Percentiles rank a stretch among this genome's conserved stretches.
phyloP scores from a whole-genome alignment of 1,284 basidiomycete genomes.

The Abortiporus biennis region DNA sequence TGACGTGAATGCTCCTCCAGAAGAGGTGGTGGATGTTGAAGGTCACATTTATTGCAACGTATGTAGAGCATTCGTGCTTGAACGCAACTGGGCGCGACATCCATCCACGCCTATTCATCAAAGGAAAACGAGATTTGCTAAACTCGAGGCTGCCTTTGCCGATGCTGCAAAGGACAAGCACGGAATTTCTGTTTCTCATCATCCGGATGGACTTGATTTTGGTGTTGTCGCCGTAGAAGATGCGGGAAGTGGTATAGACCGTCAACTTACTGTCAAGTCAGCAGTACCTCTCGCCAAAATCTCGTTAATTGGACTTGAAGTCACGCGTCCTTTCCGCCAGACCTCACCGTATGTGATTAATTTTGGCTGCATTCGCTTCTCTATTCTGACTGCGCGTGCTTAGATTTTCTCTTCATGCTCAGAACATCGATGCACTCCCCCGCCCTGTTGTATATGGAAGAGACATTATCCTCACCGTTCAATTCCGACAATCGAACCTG shows the following conservation, averaged over 20 bases:
- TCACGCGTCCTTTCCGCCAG: not conserved
- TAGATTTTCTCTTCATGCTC: constrained; percentile 28
- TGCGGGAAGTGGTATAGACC: constrained; percentile 20
- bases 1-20: constrained; percentile 23
- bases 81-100: constrained; percentile 5
- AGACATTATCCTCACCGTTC: constrained; percentile 27
- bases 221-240: constrained; percentile 25
- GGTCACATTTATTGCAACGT: constrained; percentile 55
- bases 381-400: not conserved
- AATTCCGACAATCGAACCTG: constrained; percentile 28
- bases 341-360: constrained; percentile 29
- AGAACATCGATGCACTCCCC: not conserved
- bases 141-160: constrained; percentile 18
- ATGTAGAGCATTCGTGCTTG: constrained; percentile 22
- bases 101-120: constrained; percentile 8
- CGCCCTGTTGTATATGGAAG: constrained; percentile 12
- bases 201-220: constrained; percentile 26
- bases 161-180: constrained; percentile 19
- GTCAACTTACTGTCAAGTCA: constrained; percentile 21
- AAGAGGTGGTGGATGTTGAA: constrained; percentile 18
- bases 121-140: constrained; percentile 7
- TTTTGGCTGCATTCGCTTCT: not conserved
- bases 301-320: not conserved
- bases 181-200: constrained; percentile 17
- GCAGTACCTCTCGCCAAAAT: constrained; percentile 10